phyloP scores from a whole-genome alignment of 352 stramenopile species.

The Hyaloperonospora brassicae region DNA sequence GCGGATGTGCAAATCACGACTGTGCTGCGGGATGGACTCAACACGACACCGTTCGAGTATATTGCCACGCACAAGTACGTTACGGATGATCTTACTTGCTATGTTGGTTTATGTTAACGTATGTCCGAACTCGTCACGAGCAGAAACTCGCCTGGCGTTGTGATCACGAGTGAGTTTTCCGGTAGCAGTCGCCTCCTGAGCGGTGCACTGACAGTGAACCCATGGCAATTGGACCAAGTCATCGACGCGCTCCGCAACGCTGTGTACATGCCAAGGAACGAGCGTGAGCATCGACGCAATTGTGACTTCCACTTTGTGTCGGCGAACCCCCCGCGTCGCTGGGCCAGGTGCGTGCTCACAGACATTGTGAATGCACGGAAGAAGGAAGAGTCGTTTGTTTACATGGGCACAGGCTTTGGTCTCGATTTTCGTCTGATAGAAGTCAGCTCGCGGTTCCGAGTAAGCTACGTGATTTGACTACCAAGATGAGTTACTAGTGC shows the following conservation, averaged over 20 bases:
- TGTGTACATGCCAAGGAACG: conserved; percentile 63
- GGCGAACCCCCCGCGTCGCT: conserved; percentile 55
- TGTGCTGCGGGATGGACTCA: conserved; percentile 67
- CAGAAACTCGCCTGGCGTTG: conserved; percentile 67
- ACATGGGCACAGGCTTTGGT: conserved; percentile 91
- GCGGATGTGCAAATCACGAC: conserved; percentile 72
- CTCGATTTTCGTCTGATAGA: conserved; percentile 94
- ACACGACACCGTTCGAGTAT: conserved; percentile 77
- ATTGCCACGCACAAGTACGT: conserved; percentile 68
- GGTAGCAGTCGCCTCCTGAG: conserved; percentile 92
- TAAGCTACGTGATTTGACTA: conserved; percentile 24
- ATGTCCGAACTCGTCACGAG: neutral
- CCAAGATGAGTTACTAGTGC: neutral
- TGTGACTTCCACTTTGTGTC: conserved; percentile 75
- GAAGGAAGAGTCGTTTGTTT: conserved; percentile 71
- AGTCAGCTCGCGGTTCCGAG: conserved; percentile 88
- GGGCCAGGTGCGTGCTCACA: conserved; percentile 63
- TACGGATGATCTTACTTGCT: neutral
- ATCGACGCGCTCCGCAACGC: conserved; percentile 63
- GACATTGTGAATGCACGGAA: conserved; percentile 75
- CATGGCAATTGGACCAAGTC: conserved; percentile 90
- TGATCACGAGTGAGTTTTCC: conserved; percentile 97
- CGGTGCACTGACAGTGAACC: conserved; percentile 94
- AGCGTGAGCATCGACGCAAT: conserved; percentile 62
- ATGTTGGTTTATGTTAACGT: conserved; percentile 3